Evolutionary conservation across 2,329 filamentous ascomycete genomes (phyloP).

Genomic region (Drechslerella coelobrocha): DNA sequence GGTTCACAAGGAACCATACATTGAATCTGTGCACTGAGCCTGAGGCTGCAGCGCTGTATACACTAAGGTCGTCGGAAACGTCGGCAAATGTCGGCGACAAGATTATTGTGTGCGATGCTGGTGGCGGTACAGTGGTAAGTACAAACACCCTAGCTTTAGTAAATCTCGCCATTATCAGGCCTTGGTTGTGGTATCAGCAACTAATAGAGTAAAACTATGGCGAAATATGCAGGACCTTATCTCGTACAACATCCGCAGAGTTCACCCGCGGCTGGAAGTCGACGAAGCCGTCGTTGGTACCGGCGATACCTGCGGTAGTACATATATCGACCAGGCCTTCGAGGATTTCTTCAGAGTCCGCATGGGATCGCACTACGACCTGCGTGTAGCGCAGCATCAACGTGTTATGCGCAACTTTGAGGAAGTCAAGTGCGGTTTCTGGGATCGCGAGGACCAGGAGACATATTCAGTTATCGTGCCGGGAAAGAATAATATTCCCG

Average conservation of each 20-base stretch:
- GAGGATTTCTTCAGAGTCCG: conserved; percentile 60
- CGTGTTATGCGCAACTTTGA: conserved; percentile 61
- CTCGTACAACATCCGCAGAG: conserved; percentile 62
- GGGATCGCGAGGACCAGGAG: conserved; percentile 40
- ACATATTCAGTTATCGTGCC: conserved; percentile 42
- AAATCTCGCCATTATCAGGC: conserved; percentile 82
- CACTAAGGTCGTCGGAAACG: conserved; percentile 57
- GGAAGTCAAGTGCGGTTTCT: conserved; percentile 53
- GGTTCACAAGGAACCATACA: conserved; percentile 44
- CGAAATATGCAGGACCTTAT: conserved; percentile 60
- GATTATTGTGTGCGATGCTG: conserved; percentile 64
- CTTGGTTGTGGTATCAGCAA: background rate
- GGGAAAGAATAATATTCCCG: conserved; percentile 40
- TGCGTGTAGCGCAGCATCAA: conserved; percentile 56
- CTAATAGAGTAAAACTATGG: background rate
- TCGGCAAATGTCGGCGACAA: conserved; percentile 60
- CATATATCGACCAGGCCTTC: conserved; percentile 63
- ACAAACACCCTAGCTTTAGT: too few species aligned
- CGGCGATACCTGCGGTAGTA: conserved; percentile 63
- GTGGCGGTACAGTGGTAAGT: conserved; percentile 73
- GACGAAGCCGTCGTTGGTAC: conserved; percentile 63
- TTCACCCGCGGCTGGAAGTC: conserved; percentile 62
- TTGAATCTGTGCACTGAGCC: conserved; percentile 64
- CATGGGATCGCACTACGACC: conserved; percentile 59
- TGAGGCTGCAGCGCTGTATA: conserved; percentile 64